Evolutionary conservation across 1,139 yeast genomes (phyloP).

Genomic region (Saccharomyces hybrid): DNA sequence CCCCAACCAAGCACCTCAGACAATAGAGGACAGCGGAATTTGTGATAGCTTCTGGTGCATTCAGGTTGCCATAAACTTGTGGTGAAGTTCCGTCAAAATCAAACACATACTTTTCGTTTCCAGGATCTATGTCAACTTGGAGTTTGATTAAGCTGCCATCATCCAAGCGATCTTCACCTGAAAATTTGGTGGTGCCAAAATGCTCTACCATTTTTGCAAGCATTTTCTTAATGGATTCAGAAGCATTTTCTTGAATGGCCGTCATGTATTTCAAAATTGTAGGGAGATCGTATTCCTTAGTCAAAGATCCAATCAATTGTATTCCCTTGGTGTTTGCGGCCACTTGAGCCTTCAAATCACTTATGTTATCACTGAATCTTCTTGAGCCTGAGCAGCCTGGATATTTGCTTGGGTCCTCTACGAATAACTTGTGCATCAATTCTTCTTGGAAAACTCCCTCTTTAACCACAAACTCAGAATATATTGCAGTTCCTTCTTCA

Average conservation of each 20-base stretch:
- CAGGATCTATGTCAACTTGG: slow-evolving; percentile 35
- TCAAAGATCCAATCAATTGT: slow-evolving; percentile 33
- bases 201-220: slow-evolving; percentile 29
- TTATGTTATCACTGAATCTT: slow-evolving; percentile 39
- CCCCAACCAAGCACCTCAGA: slow-evolving; percentile 62
- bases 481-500: slow-evolving; percentile 44
- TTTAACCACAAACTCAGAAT: slow-evolving; percentile 36
- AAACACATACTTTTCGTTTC: slow-evolving; percentile 35
- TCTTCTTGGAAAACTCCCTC: slow-evolving; percentile 39
- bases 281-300: slow-evolving; percentile 34
- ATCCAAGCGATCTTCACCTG: slow-evolving; percentile 39
- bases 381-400: slow-evolving; percentile 44
- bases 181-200: slow-evolving; percentile 22
- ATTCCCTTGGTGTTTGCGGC: slow-evolving; percentile 45
- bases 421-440: slow-evolving; percentile 32
- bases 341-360: slow-evolving; percentile 43
- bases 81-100: slow-evolving; percentile 47
- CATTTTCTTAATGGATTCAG: slow-evolving; percentile 35
- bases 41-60: slow-evolving; percentile 67
- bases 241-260: slow-evolving; percentile 40
- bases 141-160: slow-evolving; percentile 40
- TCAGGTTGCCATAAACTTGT: slow-evolving; percentile 53
- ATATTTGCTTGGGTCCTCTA: slow-evolving; percentile 36
- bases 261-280: slow-evolving; percentile 38
- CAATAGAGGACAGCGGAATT: slow-evolving; percentile 74